Conservation (phyloP, 1,139 yeast species). For the Groenewaldozyma auringiensis region DNA sequence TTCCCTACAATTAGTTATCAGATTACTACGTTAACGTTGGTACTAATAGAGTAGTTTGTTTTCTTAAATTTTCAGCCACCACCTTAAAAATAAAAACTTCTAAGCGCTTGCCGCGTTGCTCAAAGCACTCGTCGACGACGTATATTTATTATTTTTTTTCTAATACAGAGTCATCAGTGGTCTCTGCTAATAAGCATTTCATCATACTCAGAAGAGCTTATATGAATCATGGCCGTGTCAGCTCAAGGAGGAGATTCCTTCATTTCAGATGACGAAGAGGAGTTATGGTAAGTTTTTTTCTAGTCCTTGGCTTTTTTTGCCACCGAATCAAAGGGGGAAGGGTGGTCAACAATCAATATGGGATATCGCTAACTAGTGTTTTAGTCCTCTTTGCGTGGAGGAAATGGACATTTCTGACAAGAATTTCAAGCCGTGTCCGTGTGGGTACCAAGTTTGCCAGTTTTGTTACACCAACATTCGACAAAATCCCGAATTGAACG, state of each 20-base stretch:
- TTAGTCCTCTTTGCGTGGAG: conserved; percentile 86
- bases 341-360: too few relatives aligned
- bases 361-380: conserved; percentile 4
- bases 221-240: conserved; percentile 17
- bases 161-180: too few relatives aligned
- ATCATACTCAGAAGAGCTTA: too few relatives aligned
- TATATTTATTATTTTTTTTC: too few relatives aligned
- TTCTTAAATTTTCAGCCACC: too few relatives aligned
- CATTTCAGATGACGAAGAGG: conserved; percentile 76
- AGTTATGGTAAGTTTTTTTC: conserved; percentile 46
- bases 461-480: conserved; percentile 95
- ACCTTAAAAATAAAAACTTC: too few relatives aligned
- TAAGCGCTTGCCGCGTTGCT: too few relatives aligned
- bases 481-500: conserved; percentile 90
- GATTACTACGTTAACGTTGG: too few relatives aligned
- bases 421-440: conserved; percentile 97
- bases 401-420: conserved; percentile 95
- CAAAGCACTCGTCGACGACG: too few relatives aligned
- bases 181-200: too few relatives aligned
- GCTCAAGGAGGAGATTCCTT: conserved; percentile 39
- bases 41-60: too few relatives aligned
- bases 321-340: conserved; percentile 61
- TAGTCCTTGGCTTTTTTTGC: conserved; percentile 52
- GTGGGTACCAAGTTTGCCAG: conserved; percentile 98
- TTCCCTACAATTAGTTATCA: too few relatives aligned